Evolutionary conservation across 495 filamentous ascomycete species (phyloP), one percentile per base, ranked within the genome.

Genomic region (Podospora sp.): DNA sequence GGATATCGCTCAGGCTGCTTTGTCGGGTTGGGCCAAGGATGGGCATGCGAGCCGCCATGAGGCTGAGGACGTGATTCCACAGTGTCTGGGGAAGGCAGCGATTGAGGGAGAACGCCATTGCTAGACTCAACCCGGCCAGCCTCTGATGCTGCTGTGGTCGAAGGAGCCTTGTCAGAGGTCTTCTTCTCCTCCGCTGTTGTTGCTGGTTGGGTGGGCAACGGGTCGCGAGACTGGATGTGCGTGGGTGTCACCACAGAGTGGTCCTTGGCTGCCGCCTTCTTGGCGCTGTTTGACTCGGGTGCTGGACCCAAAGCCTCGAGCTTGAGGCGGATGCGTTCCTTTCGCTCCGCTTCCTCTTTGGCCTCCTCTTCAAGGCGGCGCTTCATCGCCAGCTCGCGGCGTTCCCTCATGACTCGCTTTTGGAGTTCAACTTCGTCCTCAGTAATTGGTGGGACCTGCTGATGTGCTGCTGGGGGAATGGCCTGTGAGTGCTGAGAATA

Each of bases 401-500:
- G 88, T 71, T 94, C 90, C 62, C 87, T 89, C 95, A 98, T 98
- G 18, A 97, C 81, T 52, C 87, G 87, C 76, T 93, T 89, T 75
- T 98, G 95, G 40, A 86, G 72, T 58, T 85, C 88, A 62, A 88
- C 82, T 51, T 83, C 86, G 49, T 92, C 86, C 65, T 89, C 87
- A 0, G 73, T 71, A 20, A 82, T 80, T 0, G 78, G 1, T 74
- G 70, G 61, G 14, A 69, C 71, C 33, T 75, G 63, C 51, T 61
- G 64, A 8, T 76, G 63, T 46, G 63, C 56, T 0, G 67, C 52
- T 1, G 77, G 78, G 14, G 78, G 70, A 22, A 73, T 73, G 18
- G 73, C 75, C 60, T 70, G 69, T 33, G 77, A 69, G 33, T 76
- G 60, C 53, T 78, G 76, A 50, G 80, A 75, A 51, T 74, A 71